phyloP scores from a whole-genome alignment of 2,329 filamentous ascomycete genomes.

The Fusarium citri region DNA sequence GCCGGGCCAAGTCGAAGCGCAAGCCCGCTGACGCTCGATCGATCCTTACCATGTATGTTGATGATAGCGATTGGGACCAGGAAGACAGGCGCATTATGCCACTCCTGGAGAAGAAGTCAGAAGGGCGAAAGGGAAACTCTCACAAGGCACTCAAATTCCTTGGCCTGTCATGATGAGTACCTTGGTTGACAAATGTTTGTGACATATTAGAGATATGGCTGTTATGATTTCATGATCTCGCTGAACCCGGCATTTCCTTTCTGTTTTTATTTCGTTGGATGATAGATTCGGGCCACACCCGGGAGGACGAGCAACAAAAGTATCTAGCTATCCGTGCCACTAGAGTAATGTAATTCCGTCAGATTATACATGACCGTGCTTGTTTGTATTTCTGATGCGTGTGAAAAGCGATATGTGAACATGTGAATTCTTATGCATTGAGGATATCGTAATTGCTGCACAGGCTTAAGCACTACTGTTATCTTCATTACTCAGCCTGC shows the following conservation, averaged over 20 bases:
- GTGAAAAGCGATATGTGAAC: background rate
- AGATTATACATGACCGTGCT: background rate
- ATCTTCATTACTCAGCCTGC: constrained; percentile 29
- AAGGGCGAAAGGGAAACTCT: constrained; percentile 55
- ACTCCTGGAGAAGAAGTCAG: constrained; percentile 55
- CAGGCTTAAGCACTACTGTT: constrained; percentile 22
- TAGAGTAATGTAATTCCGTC: constrained; percentile 24
- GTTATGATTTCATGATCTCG: constrained; percentile 41
- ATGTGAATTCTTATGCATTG: background rate
- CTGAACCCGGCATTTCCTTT: constrained; percentile 29
- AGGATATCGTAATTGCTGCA: background rate
- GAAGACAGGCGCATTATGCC: constrained; percentile 67
- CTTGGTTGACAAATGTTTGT: background rate
- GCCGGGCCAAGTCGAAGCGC: constrained; percentile 46
- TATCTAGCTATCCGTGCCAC: constrained; percentile 5
- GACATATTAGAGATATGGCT: background rate
- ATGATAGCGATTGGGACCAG: constrained; percentile 58
- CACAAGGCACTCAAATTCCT: constrained; percentile 67
- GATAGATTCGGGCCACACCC: constrained; percentile 12
- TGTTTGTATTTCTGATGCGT: background rate
- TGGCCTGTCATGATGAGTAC: constrained; percentile 53
- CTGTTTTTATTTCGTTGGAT: constrained; percentile 17
- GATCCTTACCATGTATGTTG: constrained; percentile 52
- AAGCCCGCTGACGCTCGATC: constrained; percentile 47
- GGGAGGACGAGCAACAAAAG: constrained; percentile 7